Percentiles rank a stretch among this genome's conserved stretches.
These are phyloP conservation scores for Xanthoconium purpureum DNA, from an alignment of 768 basidiomycete species.

Conservation along the genomic window DNA sequence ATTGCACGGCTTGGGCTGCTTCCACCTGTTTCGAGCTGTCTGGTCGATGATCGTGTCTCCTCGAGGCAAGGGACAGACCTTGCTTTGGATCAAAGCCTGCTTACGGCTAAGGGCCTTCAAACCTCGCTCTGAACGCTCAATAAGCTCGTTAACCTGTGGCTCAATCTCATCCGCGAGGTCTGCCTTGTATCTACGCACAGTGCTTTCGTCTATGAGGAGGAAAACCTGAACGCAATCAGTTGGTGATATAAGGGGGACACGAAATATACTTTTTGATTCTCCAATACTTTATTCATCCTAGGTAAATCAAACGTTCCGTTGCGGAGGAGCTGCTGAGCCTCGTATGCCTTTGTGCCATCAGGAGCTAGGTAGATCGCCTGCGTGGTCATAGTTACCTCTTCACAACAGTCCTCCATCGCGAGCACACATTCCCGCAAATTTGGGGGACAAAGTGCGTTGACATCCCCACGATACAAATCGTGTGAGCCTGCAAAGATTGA, in stretches of 20 bases:
- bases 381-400: conserved; percentile 48
- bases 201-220: conserved; percentile 68
- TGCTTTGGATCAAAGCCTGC: conserved; percentile 57
- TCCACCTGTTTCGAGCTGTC: conserved; percentile 46
- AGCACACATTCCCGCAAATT: conserved; percentile 72
- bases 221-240: conserved; percentile 53
- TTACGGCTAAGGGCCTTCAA: conserved; percentile 59
- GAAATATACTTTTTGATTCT: conserved; percentile 58
- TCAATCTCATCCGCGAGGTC: conserved; percentile 79
- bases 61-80: conserved; percentile 40
- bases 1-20: conserved; percentile 40
- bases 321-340: conserved; percentile 65
- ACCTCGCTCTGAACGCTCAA: conserved; percentile 68
- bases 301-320: conserved; percentile 71
- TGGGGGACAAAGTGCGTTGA: conserved; percentile 63
- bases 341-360: conserved; percentile 47
- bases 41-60: background rate
- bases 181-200: conserved; percentile 69
- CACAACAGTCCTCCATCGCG: conserved; percentile 78
- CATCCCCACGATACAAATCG: conserved; percentile 62
- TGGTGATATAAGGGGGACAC: background rate
- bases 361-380: background rate
- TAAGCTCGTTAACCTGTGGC: conserved; percentile 73
- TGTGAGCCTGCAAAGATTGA: conserved; percentile 70
- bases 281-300: conserved; percentile 64